Conservation (phyloP, 2,329 filamentous ascomycete species). For the Westerdykella ornata region DNA sequence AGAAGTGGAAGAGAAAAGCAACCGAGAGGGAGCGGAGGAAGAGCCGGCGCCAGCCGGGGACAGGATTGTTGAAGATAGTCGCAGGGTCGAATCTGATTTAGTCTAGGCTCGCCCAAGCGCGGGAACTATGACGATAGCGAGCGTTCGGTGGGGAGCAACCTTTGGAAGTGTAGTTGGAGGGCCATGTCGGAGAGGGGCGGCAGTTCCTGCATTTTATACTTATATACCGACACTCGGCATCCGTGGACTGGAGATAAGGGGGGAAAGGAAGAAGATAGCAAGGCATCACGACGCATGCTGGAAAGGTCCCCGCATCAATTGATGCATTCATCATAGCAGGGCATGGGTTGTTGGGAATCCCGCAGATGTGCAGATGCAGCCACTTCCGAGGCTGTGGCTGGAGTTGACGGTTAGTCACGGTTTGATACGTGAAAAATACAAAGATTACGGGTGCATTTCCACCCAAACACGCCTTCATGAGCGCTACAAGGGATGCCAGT, state of each 20-base stretch:
- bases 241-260: background rate
- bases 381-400: background rate
- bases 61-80: background rate
- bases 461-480: no score
- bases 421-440: slow-evolving; percentile 12
- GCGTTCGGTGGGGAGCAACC: no score
- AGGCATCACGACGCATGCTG: background rate
- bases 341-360: no score
- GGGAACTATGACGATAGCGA: no score
- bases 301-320: background rate
- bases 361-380: no score
- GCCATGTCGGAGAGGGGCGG: background rate
- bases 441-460: no score
- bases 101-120: no score
- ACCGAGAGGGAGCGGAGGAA: slow-evolving; percentile 8
- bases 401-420: background rate
- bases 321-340: no score
- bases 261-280: background rate
- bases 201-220: background rate
- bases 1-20: slow-evolving; percentile 1
- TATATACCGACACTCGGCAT: background rate
- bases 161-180: no score
- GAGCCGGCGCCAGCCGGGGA: slow-evolving; percentile 6
- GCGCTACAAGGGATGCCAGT: no score
- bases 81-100: background rate